phyloP scores from a whole-genome alignment of 768 basidiomycete genomes.

The Clathrus columnatus region DNA sequence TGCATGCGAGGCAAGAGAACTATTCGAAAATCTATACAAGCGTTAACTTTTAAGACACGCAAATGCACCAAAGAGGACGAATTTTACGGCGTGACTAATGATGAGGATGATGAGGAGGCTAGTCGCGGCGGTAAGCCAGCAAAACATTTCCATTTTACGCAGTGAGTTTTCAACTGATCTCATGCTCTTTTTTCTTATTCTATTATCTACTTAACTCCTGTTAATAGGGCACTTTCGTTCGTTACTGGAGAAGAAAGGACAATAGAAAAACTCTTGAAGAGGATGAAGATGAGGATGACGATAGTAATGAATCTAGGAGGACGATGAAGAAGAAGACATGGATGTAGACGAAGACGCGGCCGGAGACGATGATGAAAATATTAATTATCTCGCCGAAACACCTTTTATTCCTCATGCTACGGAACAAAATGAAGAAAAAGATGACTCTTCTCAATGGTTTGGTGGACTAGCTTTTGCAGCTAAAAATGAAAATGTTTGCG shows the following conservation, averaged over 20 bases:
- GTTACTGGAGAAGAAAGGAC: conserved; percentile 42
- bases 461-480: conserved; percentile 36
- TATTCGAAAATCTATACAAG: conserved; percentile 71
- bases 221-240: conserved; percentile 53
- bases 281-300: conserved; percentile 24
- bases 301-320: conserved; percentile 30
- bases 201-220: conserved; percentile 9
- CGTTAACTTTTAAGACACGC: conserved; percentile 60
- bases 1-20: conserved; percentile 59
- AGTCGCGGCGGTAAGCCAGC: conserved; percentile 20
- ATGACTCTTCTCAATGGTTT: conserved; percentile 33
- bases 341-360: conserved; percentile 10
- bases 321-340: conserved; percentile 28
- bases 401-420: conserved; percentile 44
- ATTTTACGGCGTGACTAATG: conserved; percentile 67
- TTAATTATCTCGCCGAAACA: conserved; percentile 21
- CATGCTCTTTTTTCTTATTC: conserved; percentile 9
- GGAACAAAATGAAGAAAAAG: conserved; percentile 46
- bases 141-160: conserved; percentile 59
- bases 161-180: conserved; percentile 22
- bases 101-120: conserved; percentile 39
- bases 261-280: conserved; percentile 38
- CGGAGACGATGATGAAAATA: conserved; percentile 22
- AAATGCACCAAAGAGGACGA: conserved; percentile 60
- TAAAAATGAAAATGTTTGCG: not conserved